These are phyloP conservation scores for Mycocentrospora acerina DNA, from an alignment of 2,329 filamentous ascomycete species.

Conservation along the genomic window DNA sequence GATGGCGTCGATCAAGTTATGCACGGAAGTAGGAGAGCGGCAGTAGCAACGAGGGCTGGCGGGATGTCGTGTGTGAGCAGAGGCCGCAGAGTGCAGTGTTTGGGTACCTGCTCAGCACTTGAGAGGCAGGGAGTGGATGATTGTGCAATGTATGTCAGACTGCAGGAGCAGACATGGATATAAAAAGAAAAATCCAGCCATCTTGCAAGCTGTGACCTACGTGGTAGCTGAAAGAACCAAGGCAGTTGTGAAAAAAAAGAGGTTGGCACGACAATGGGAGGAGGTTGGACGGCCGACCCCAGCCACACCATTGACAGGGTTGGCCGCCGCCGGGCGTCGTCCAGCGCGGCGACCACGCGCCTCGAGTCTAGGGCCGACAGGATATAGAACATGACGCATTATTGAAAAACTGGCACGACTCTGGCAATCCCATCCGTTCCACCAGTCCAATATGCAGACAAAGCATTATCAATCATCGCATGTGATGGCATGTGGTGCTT, in stretches of 20 bases:
- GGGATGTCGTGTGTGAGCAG: conserved; percentile 11
- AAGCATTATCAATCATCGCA: too few species aligned
- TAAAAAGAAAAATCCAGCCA: conserved; percentile 39
- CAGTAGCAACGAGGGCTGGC: conserved; percentile 7
- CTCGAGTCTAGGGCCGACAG: conserved; percentile 4
- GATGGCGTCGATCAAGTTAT: conserved; percentile 4
- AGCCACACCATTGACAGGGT: conserved; percentile 22
- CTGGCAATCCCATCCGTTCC: too few species aligned
- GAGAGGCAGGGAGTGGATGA: conserved; percentile 23
- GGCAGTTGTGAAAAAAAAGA: conserved; percentile 29
- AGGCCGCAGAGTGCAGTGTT: conserved; percentile 4
- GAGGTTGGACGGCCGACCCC: conserved; percentile 28
- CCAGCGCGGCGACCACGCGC: conserved; percentile 10
- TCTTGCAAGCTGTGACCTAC: conserved; percentile 29
- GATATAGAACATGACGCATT: conserved; percentile 4
- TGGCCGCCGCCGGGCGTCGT: conserved; percentile 5
- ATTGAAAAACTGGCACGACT: too few species aligned
- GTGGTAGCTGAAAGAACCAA: conserved; percentile 22
- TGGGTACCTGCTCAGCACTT: conserved; percentile 21
- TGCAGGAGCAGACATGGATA: conserved; percentile 18
- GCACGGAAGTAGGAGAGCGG: conserved; percentile 2
- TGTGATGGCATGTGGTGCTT: conserved; percentile 1
- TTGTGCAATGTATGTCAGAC: conserved; percentile 22
- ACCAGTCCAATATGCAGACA: too few species aligned
- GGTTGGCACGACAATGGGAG: conserved; percentile 31